A percentile compares a stretch with the other conserved stretches of the same genome.
Conservation (phyloP, 768 basidiomycete genomes). For the Trametes punicea region DNA sequence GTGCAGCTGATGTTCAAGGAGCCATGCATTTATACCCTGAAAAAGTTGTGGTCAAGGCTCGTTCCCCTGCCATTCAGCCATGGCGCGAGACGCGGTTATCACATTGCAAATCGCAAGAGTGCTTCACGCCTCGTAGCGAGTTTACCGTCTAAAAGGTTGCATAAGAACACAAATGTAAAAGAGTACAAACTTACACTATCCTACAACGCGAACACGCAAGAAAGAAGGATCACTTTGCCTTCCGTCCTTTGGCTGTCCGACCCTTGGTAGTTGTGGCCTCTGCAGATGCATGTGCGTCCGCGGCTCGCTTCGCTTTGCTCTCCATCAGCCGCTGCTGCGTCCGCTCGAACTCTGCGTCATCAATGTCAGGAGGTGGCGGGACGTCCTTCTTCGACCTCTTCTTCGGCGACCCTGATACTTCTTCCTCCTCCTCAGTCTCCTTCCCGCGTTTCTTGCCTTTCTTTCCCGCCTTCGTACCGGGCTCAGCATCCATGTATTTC, state of each 20-base stretch:
- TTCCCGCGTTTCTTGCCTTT: constrained; percentile 43
- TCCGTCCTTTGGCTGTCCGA: constrained; percentile 8
- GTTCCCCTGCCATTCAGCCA: too few species aligned
- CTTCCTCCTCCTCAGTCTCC: constrained; percentile 40
- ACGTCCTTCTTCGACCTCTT: constrained; percentile 42
- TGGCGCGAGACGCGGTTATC: constrained; percentile 4
- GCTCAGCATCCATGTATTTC: constrained; percentile 60
- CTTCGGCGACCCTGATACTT: constrained; percentile 34
- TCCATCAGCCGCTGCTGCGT: constrained; percentile 56
- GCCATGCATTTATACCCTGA: too few species aligned
- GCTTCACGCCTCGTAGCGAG: neutral
- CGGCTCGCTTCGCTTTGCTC: constrained; percentile 37
- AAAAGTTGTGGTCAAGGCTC: too few species aligned
- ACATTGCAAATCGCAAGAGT: neutral
- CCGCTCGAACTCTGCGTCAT: constrained; percentile 63
- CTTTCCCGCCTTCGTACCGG: constrained; percentile 44
- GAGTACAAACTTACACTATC: constrained; percentile 18
- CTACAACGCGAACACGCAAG: neutral
- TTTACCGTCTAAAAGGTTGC: neutral
- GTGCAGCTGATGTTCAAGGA: too few species aligned
- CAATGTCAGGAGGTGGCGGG: constrained; percentile 51
- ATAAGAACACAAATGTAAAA: neutral
- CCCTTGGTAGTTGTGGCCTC: constrained; percentile 3
- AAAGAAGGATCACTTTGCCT: constrained; percentile 8
- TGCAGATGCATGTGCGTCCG: constrained; percentile 12